Evolutionary conservation across 2,329 filamentous ascomycete species (phyloP).

Genomic region (Hypoxylon sp.): DNA sequence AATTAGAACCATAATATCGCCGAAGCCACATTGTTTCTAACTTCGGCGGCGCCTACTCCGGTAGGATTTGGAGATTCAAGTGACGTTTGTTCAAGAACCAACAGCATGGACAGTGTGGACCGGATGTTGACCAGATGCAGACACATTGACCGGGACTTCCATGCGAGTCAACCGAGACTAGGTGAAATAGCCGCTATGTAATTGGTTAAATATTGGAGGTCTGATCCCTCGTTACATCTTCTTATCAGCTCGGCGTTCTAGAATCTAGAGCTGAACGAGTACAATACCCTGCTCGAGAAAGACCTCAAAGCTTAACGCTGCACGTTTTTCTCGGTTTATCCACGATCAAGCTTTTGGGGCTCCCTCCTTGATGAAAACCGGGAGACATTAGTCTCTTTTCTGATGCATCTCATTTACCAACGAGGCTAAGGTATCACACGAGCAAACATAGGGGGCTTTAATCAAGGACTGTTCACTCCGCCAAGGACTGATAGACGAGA

Average conservation of each 20-base stretch:
- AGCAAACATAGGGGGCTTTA: neutral
- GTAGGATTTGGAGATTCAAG: neutral
- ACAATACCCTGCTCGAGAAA: neutral
- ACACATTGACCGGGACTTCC: conserved; percentile 14
- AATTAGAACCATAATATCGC: conserved; percentile 24
- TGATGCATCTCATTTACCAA: neutral
- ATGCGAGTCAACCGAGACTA: conserved; percentile 4
- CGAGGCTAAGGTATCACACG: conserved; percentile 5
- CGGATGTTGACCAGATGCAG: conserved; percentile 11
- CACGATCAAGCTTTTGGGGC: conserved; percentile 9
- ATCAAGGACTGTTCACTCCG: neutral
- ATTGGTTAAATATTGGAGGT: conserved; percentile 20
- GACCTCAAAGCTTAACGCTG: neutral
- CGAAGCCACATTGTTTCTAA: conserved; percentile 22
- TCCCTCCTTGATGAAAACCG: neutral
- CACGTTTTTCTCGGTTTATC: neutral
- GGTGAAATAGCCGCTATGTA: neutral
- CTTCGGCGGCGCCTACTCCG: conserved; percentile 2
- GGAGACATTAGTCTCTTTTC: neutral
- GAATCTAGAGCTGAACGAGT: conserved; percentile 29
- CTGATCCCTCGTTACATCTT: neutral
- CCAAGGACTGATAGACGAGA: neutral
- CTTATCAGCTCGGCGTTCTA: conserved; percentile 35
- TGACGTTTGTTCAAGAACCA: conserved; percentile 13
- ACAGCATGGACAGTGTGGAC: conserved; percentile 6